A percentile compares a stretch with the other conserved stretches of the same genome.
Conservation (phyloP, 2,329 filamentous ascomycete species). For the Passalora sequoiae region DNA sequence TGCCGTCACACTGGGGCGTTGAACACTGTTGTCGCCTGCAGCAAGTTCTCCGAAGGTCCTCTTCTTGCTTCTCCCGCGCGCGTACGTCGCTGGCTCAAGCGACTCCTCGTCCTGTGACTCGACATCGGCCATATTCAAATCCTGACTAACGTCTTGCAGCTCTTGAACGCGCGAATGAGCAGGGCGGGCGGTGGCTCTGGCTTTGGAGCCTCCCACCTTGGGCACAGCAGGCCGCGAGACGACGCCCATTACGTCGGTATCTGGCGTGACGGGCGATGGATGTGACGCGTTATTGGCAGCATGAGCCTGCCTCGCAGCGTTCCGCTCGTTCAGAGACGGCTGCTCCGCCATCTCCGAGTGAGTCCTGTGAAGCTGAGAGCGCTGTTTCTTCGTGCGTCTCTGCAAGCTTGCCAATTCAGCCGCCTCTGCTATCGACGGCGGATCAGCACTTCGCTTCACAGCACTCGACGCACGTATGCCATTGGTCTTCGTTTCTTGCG, state of each 20-base stretch:
- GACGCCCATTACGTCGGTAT: slow-evolving; percentile 28
- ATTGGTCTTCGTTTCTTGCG: slow-evolving; percentile 19
- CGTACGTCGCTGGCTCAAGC: slow-evolving; percentile 17
- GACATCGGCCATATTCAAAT: slow-evolving; percentile 26
- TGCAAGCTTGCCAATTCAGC: slow-evolving; percentile 47
- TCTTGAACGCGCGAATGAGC: slow-evolving; percentile 27
- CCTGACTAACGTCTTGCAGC: slow-evolving; percentile 26
- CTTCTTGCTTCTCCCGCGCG: slow-evolving; percentile 21
- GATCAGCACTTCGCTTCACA: slow-evolving; percentile 46
- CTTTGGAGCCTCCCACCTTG: slow-evolving; percentile 18
- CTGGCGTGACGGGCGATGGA: slow-evolving; percentile 31
- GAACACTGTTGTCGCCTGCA: slow-evolving; percentile 14
- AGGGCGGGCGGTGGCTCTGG: slow-evolving; percentile 16
- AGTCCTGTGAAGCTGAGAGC: slow-evolving; percentile 32
- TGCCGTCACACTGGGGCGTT: slow-evolving; percentile 42
- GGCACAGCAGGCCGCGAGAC: slow-evolving; percentile 17
- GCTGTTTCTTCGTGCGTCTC: slow-evolving; percentile 48
- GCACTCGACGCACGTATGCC: slow-evolving; percentile 32
- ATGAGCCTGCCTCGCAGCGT: slow-evolving; percentile 18
- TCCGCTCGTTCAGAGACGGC: slow-evolving; percentile 26
- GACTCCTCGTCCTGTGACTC: slow-evolving; percentile 29
- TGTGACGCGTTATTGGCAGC: slow-evolving; percentile 23
- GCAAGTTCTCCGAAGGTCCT: slow-evolving; percentile 14
- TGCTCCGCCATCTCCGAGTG: slow-evolving; percentile 27
- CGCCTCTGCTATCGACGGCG: slow-evolving; percentile 51